Base-by-base conservation (phyloP, 306 rosid genomes). In the Echinosophora koreensis region DNA sequence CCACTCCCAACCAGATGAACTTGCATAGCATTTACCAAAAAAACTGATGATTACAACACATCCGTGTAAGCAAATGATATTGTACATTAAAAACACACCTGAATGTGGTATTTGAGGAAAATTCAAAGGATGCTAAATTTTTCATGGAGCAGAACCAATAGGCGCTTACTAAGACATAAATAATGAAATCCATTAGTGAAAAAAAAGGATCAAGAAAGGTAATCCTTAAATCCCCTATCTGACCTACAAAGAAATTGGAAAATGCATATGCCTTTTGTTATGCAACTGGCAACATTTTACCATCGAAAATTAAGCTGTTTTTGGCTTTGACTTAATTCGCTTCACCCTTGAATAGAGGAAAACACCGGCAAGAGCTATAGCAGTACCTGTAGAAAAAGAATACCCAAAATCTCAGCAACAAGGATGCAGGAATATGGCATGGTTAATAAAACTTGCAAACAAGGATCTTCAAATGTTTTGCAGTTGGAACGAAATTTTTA, bases 271-370 rank as follows among this genome's bases (percentile, higher is more conserved):
- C 66, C 73, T 39, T 66, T 35, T 35, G 57, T 18, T 5, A 80
- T 66, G 76, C 73, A 60, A n/a, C 28, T 54, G 71, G 76, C 85
- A 87, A 86, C 86, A 77, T 59, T 69, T 65, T 68, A 42, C 66
- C 74, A 44, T 11, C 34, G 61, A 66, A 55, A 62, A 77, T 88
- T 86, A 96, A 81, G 86, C 94, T 5, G 89, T 76, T 87, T 92
- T 92, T 6, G 92, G 80, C 91, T 93, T 91, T 73, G 98, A 75
- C 92, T 96, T 96, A 57, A 93, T 88, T 74, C 94, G 84, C 90
- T 96, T 96, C 84, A 90, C 96, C 82, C 96, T 89, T 9, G 99
- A 96, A 84, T 96, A 96, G 55, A 96, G 84, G 89, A 96, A 96
- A 78, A 96, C 99, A 8, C 99, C 99, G 3, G 96, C 78, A 63